These are phyloP conservation scores for Sporothrix variecibatus DNA, from an alignment of 2,329 filamentous ascomycete genomes.

Conservation along the genomic window DNA sequence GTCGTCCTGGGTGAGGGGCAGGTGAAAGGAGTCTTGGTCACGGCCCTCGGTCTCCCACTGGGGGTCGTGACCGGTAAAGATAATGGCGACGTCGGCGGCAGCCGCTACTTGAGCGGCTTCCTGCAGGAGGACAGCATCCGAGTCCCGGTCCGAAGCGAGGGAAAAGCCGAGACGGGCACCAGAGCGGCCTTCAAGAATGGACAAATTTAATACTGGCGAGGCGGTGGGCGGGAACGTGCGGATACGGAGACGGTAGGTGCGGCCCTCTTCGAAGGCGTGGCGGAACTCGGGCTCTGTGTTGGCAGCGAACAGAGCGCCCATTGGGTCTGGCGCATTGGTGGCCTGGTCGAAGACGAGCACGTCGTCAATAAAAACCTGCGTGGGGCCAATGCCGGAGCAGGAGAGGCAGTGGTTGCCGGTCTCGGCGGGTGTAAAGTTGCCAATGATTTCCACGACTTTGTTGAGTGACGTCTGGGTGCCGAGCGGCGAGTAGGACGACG, in stretches of 20 bases:
- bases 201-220: constrained; percentile 52
- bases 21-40: constrained; percentile 60
- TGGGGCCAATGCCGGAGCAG: constrained; percentile 13
- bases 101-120: not conserved
- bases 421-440: not conserved
- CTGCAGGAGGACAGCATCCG: constrained; percentile 44
- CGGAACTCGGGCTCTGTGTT: not conserved
- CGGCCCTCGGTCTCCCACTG: constrained; percentile 74
- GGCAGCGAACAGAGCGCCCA: constrained; percentile 64
- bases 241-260: constrained; percentile 4
- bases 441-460: not conserved
- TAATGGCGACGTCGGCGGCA: constrained; percentile 63
- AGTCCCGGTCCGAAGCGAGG: constrained; percentile 59
- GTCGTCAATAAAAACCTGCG: constrained; percentile 58
- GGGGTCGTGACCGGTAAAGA: constrained; percentile 72
- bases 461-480: not conserved
- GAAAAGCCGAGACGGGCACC: constrained; percentile 65
- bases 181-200: constrained; percentile 67
- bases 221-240: not conserved
- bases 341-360: constrained; percentile 58
- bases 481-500: not conserved
- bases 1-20: constrained; percentile 59
- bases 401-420: not conserved
- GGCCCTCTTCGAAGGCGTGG: not conserved
- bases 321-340: constrained; percentile 63